Evolutionary conservation across 345 rosid genomes (phyloP).

Genomic region (Eucalyptus pauciflora): DNA sequence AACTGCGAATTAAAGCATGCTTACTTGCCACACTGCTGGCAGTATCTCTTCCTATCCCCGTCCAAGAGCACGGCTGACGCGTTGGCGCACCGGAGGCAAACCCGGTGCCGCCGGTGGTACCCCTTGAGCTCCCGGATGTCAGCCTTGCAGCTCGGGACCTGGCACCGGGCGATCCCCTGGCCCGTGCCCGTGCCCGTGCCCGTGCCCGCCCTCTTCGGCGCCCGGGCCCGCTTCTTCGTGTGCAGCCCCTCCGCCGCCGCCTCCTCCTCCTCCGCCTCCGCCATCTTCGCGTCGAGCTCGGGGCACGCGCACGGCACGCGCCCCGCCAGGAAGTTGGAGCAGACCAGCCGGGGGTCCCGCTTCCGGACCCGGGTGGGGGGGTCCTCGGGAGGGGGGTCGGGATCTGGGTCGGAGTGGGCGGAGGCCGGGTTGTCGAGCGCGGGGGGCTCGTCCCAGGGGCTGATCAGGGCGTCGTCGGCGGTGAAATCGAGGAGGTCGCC

Average conservation of each 20-base stretch:
- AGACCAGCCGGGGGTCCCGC: slow-evolving; percentile 78
- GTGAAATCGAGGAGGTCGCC: slow-evolving; percentile 73
- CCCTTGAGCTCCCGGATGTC: slow-evolving; percentile 94
- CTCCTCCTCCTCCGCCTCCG: slow-evolving; percentile 34
- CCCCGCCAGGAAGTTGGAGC: slow-evolving; percentile 88
- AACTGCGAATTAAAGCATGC: not conserved
- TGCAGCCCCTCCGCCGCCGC: slow-evolving; percentile 38
- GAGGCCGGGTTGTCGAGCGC: not conserved
- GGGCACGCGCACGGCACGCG: slow-evolving; percentile 84
- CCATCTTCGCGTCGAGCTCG: slow-evolving; percentile 61
- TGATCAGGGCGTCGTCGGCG: slow-evolving; percentile 40
- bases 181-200: not conserved
- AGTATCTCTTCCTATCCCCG: slow-evolving; percentile 76
- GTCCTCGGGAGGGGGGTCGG: not conserved
- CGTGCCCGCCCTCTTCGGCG: slow-evolving; percentile 8
- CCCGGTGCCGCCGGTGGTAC: slow-evolving; percentile 78
- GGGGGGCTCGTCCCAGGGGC: slow-evolving; percentile 21
- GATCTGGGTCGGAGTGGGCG: slow-evolving; percentile 6
- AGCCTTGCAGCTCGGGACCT: slow-evolving; percentile 69
- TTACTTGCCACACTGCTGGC: slow-evolving; percentile 99
- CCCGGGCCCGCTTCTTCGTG: slow-evolving; percentile 52
- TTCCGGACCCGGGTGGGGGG: slow-evolving; percentile 51
- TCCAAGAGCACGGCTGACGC: slow-evolving; percentile 49
- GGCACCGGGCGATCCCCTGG: slow-evolving; percentile 40
- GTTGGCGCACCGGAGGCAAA: slow-evolving; percentile 79